Evolutionary conservation across 2,329 filamentous ascomycete species (phyloP).

Genomic region (Ophiocordyceps camponoti-rufipedis): DNA sequence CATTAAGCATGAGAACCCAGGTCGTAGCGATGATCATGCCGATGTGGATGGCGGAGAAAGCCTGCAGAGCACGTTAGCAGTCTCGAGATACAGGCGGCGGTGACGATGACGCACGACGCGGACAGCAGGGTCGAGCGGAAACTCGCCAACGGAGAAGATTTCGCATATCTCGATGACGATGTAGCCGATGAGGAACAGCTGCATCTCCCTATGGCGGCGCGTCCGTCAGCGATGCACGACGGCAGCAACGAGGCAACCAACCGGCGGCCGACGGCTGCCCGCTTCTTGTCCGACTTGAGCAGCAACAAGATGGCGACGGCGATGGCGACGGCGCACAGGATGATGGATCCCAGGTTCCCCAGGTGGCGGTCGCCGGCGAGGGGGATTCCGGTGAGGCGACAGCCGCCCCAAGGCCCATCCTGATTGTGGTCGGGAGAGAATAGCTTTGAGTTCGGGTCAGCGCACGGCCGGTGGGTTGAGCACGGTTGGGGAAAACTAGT

Average conservation of each 20-base stretch:
- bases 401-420: conserved; percentile 45
- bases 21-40: conserved; percentile 73
- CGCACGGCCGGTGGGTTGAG: conserved; percentile 1
- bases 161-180: conserved; percentile 84
- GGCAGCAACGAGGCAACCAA: conserved; percentile 15
- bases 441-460: conserved; percentile 5
- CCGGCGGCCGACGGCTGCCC: conserved; percentile 86
- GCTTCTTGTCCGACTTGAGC: conserved; percentile 70
- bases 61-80: conserved; percentile 27
- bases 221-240: neutral
- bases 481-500: neutral
- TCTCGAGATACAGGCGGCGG: neutral
- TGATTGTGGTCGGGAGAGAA: conserved; percentile 39
- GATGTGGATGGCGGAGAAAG: conserved; percentile 78
- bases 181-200: conserved; percentile 76
- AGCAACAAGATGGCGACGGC: conserved; percentile 47
- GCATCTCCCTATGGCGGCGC: conserved; percentile 58
- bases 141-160: conserved; percentile 86
- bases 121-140: conserved; percentile 54
- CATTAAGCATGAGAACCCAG: conserved; percentile 87
- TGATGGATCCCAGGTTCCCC: conserved; percentile 82
- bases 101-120: conserved; percentile 44
- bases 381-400: conserved; percentile 56
- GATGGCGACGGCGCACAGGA: conserved; percentile 67
- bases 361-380: conserved; percentile 48